Evolutionary conservation across 148 eudicot genomes (phyloP).

Genomic region (Chenopodium suecicum): DNA sequence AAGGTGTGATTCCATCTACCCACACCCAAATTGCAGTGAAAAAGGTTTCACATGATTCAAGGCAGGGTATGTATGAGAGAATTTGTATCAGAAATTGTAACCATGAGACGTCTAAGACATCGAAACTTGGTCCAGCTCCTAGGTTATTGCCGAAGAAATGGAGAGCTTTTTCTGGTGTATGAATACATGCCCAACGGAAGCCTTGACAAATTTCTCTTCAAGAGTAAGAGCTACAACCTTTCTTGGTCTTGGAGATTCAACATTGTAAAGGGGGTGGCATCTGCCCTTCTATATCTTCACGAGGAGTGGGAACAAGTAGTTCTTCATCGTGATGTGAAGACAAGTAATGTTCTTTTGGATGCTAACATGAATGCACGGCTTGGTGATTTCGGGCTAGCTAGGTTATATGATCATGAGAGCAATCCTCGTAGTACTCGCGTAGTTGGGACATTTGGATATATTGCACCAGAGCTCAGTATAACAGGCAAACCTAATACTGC

Average conservation of each 20-base stretch:
- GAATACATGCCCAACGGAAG: conserved; percentile 38
- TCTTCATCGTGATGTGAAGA: conserved; percentile 26
- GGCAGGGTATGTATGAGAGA: conserved; percentile 29
- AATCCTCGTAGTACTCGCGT: conserved; percentile 23
- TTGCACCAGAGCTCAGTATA: conserved; percentile 29
- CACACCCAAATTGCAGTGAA: conserved; percentile 25
- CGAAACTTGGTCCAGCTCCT: conserved; percentile 35
- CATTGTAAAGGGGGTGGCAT: conserved; percentile 32
- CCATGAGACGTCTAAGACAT: conserved; percentile 34
- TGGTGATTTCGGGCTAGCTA: conserved; percentile 38
- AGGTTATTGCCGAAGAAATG: conserved; percentile 34
- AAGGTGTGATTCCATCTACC: conserved; percentile 19
- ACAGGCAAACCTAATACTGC: conserved; percentile 20
- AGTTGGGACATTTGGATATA: conserved; percentile 31
- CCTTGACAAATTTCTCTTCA: conserved; percentile 32
- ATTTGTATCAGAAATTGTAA: conserved; percentile 28
- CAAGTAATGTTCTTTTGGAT: conserved; percentile 24
- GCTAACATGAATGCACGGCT: conserved; percentile 26
- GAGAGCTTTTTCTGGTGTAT: conserved; percentile 34
- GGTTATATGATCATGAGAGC: conserved; percentile 24
- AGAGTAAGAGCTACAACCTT: conserved; percentile 7
- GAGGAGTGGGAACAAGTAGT: conserved; percentile 29
- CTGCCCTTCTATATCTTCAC: conserved; percentile 28
- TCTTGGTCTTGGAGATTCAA: conserved; percentile 20
- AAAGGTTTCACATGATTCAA: conserved; percentile 27